Evolutionary conservation across 1,139 yeast species (phyloP), one percentile per base, ranked within the genome.

Genomic region (Nakaseomyces bracarensis): DNA sequence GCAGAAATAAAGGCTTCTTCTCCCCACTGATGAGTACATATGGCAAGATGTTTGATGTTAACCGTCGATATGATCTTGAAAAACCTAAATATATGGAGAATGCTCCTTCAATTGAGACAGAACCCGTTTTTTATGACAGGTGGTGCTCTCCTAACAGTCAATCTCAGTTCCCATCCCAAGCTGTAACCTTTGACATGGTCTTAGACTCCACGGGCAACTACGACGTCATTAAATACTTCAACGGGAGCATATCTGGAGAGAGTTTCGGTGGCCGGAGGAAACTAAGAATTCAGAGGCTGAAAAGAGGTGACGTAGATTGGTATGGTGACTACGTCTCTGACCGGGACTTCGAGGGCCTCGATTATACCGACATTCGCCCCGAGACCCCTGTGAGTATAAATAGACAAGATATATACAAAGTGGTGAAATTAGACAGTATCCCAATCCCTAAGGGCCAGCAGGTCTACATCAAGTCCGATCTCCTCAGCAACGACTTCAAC

Each of bases 11-110:
- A 3, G 37, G 47, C 44, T 40, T 54, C 65, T 71, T 52, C 39
- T 64, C 48, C 59, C 71, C 2, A 54, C 61, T 28, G 9, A 65
- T 67, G 48, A 70, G 70, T 45, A 49, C 54, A 3, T 66, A 69
- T 67, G 57, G 58, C 34, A 55, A 60, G 26, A 51, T 73, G 2
- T 75, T 73, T 48, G 64, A 62, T 29, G 56, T 72, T 1, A 77
- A 75, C 48, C 43, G 54, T 34, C 47, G 54, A 10, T 74, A 59
- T 52, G 40, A 43, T 1, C 57, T 75, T 13, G 50, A 58, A 1
- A 57, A 63, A 42, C 80, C 80, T 1, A n/a, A 40, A 2, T 47
- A 53, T 45, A 40, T 54, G 38, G 19, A 38, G 7, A 30, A 43
- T n/a, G 36, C 39, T 19, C n/a, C 26, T 9, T 46, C 53, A 2